Base-by-base conservation (phyloP, 495 filamentous ascomycete genomes). In the Penicillium nucicola region DNA sequence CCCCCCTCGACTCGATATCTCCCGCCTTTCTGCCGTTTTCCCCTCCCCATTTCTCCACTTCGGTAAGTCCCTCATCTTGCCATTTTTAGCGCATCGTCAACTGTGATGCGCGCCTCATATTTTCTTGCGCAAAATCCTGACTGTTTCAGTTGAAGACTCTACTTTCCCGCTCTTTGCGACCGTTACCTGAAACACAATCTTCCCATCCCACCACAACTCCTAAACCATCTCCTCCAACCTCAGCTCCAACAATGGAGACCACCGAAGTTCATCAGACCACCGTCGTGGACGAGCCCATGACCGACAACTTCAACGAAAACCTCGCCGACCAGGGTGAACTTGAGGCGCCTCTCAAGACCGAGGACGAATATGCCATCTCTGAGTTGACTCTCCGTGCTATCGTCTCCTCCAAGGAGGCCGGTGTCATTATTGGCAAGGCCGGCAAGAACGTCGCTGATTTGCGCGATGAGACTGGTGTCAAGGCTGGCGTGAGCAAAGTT, bases 401-500 rank as follows among this genome's bases (percentile, higher is more conserved):
- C 64, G 95, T 98, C 59, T 95, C 92, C 13, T 95, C 95, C 59
- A 97, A 97, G 74, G 93, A 97, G 71, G 93, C 93, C 45, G 93
- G 93, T 57, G 89, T 97, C 48, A 97, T 98, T 68, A 98, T 98
- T 64, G 93, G 93, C 62, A 98, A 97, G 74, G 90, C 87, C 34
- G 93, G 93, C 50, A 96, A 98, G 79, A 97, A 98, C 62, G 93
- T 98, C 34, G 93, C 93, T 19, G 92, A 97, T 65, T 77, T 98
- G 52, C 89, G 93, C 62, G 92, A 98, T 51, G 91, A 96, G 70
- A 98, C 95, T 43, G 93, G 91, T 50, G 93, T 97, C 43, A 96
- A 92, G 70, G 93, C 93, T 52, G 93, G 93, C 53, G 93, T 98
- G 34, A 96, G 90, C 81, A 98, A 97, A 77, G 95, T 97, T 36